Base-by-base conservation (phyloP, 2,329 filamentous ascomycete species). In the Tolypocladium endophyticum region DNA sequence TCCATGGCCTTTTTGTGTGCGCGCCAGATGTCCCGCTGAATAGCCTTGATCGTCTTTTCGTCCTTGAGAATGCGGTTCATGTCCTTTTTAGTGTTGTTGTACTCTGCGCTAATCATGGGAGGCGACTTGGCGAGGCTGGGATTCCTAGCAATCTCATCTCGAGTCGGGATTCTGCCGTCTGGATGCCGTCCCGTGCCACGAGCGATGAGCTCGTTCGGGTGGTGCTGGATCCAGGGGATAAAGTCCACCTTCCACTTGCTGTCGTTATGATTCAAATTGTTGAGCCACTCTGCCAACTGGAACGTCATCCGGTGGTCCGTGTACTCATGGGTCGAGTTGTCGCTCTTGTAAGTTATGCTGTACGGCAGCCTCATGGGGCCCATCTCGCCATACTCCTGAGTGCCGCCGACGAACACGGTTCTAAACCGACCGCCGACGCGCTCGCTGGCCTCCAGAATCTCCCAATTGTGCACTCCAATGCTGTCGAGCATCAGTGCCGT, bases 361-460 rank as follows among this genome's bases (percentile, higher is more conserved):
- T 75, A 69, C 0, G 76, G 76, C 57, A 77, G 74, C 2, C 76
- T 71, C 76, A 78, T 77, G 0, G 76, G 75, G 0, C 76, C 76
- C 70, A 78, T 75, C 60, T 78, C 68, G 52, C 66, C 66, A 55
- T 64, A 68, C 71, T 20, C 73, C 66, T 50, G 60, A 0, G 73
- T 73, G 50, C 71, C 68, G 61, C 76, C 76, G 4, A 79, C 67
- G 58, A 77, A 78, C 2, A 69, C 67, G 1, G 77, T 78, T 55
- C 72, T 72, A 35, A 79, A 73, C 4, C 77, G 73, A 1, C 77
- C 77, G 0, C 77, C 77, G 1, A 77, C 60, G 4, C 75, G 68
- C 2, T 72, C 65, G 0, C 72, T 72, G 0, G 77, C 75, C 62
- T 79, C 77, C 3, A 75, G 65, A 0, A 79, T 74, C 54, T 77